These are phyloP conservation scores for Excoecaria agallocha DNA, from an alignment of 345 rosid species.

Conservation along the genomic window DNA sequence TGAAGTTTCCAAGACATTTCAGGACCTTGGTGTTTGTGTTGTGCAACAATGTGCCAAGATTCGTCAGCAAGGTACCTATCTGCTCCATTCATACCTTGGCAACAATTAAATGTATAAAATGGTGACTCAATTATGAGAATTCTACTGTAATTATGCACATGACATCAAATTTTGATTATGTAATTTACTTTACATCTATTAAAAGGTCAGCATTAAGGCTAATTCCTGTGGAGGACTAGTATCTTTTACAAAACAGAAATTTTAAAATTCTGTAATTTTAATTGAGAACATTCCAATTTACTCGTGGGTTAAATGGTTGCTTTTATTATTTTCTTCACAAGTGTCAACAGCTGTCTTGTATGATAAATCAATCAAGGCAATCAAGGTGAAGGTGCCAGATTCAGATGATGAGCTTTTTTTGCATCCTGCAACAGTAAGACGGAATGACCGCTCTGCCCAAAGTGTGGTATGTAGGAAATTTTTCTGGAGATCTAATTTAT, in stretches of 20 bases:
- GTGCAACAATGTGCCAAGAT: slow-evolving; percentile 97
- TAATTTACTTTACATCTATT: neutral
- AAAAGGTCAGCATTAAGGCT: neutral
- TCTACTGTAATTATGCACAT: slow-evolving; percentile 4
- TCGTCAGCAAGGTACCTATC: slow-evolving; percentile 79
- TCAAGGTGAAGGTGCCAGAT: slow-evolving; percentile 82
- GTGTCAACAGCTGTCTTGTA: slow-evolving; percentile 90
- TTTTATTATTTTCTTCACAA: slow-evolving; percentile 21
- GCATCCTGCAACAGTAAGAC: slow-evolving; percentile 92
- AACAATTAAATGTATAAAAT: neutral
- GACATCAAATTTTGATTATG: neutral
- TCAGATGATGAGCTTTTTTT: slow-evolving; percentile 87
- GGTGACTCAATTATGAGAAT: neutral
- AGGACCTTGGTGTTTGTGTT: slow-evolving; percentile 80
- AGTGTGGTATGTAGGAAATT: slow-evolving; percentile 69
- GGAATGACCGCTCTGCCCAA: slow-evolving; percentile 87
- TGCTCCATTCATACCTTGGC: neutral
- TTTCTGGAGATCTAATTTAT: neutral
- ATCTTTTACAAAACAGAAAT: neutral
- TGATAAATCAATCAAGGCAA: slow-evolving; percentile 72
- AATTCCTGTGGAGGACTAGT: neutral
- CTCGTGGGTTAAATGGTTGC: slow-evolving; percentile 3
- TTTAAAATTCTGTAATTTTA: neutral
- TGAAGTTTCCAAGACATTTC: slow-evolving; percentile 78
- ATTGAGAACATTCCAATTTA: neutral